Percentiles rank a stretch among this genome's conserved stretches.
These are phyloP conservation scores for Mucor irregularis DNA, from an alignment of 371 early-diverging fungal species.

Conservation along the genomic window DNA sequence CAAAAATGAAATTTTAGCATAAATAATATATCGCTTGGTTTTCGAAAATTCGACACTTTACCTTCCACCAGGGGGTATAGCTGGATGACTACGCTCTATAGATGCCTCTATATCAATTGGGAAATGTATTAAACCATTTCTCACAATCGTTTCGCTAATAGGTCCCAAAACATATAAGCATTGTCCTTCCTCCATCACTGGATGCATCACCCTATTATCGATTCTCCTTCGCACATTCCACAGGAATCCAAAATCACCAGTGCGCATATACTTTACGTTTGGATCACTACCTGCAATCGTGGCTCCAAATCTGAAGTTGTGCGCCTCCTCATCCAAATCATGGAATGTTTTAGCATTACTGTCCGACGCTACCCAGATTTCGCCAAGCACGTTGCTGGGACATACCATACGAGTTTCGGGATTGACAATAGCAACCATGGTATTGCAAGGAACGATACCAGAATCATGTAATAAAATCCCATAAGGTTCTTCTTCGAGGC, in stretches of 20 bases:
- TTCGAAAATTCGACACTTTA: conserved; percentile 4
- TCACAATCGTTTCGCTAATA: conserved; percentile 68
- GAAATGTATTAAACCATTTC: conserved; percentile 74
- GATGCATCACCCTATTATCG: conserved; percentile 28
- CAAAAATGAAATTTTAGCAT: not conserved
- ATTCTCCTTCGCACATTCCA: conserved; percentile 60
- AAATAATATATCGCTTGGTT: not conserved
- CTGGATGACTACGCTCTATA: conserved; percentile 63
- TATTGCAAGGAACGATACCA: conserved; percentile 76
- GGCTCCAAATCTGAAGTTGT: conserved; percentile 39
- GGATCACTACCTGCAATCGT: conserved; percentile 66
- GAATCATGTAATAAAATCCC: conserved; percentile 74
- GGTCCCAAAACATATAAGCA: conserved; percentile 79
- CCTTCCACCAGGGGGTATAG: conserved; percentile 55
- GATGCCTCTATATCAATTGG: conserved; percentile 74
- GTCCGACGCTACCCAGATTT: conserved; percentile 86
- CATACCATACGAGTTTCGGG: conserved; percentile 68
- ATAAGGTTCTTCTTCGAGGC: conserved; percentile 53
- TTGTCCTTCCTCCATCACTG: conserved; percentile 61
- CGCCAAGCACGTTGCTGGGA: conserved; percentile 76
- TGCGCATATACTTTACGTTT: conserved; percentile 70
- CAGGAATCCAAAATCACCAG: conserved; percentile 86
- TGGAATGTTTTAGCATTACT: conserved; percentile 55
- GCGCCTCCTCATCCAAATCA: conserved; percentile 28
- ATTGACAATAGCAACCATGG: conserved; percentile 85